Conservation (phyloP, 2,329 filamentous ascomycete genomes). For the Apiospora pterosperma region DNA sequence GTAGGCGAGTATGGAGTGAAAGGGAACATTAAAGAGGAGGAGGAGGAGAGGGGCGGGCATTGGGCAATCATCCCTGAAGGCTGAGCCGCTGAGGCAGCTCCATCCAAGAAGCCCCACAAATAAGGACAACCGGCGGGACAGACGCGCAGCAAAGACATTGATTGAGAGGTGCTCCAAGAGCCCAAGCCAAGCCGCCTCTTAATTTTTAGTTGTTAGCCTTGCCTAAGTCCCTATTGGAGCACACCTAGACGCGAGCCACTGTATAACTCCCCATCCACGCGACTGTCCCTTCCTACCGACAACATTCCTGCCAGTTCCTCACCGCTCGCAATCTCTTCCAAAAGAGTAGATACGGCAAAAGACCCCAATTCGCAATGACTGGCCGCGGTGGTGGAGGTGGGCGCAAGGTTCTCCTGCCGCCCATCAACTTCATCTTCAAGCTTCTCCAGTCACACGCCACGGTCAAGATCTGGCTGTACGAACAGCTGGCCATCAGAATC, state of each 20-base stretch:
- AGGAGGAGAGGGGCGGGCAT: background rate
- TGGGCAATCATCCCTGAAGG: too few species aligned
- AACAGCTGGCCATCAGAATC: conserved; percentile 90
- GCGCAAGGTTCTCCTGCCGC: conserved; percentile 57
- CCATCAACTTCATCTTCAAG: conserved; percentile 88
- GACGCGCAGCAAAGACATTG: background rate
- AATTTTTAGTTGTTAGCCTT: conserved; percentile 1
- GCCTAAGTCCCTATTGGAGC: background rate
- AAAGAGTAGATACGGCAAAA: background rate
- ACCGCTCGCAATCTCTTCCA: background rate
- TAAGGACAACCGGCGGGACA: background rate
- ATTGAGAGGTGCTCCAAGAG: background rate
- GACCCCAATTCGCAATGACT: conserved; percentile 41
- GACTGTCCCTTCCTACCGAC: background rate
- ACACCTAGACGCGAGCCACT: background rate
- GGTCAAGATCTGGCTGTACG: conserved; percentile 94
- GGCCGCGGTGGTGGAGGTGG: conserved; percentile 59
- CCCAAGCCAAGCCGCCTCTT: background rate
- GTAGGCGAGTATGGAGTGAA: background rate
- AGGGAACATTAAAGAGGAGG: background rate
- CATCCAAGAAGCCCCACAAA: background rate
- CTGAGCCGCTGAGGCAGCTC: background rate
- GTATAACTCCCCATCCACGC: background rate
- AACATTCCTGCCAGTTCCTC: background rate
- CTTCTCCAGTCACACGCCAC: conserved; percentile 77